Evolutionary conservation across 2,329 filamentous ascomycete genomes (phyloP), one percentile per base, ranked within the genome.

Genomic region (Epichloe hybrida): DNA sequence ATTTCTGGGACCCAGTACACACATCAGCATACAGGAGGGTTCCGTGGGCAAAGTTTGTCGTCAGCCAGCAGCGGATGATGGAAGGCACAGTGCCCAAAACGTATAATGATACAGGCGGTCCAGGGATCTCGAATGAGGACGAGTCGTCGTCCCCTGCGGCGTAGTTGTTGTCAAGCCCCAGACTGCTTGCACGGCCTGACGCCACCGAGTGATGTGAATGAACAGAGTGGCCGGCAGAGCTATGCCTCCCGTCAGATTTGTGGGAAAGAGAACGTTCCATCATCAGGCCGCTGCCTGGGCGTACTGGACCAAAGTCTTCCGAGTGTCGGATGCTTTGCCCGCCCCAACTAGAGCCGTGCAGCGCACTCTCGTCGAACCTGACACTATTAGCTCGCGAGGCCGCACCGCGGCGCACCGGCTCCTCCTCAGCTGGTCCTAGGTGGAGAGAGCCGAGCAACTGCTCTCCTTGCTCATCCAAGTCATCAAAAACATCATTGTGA

Each of bases 321-420:
- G 88, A 91, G 51, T 89, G 84, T 43, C 91, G 81, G 53, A 84
- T 86, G 56, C 80, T 81, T 61, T 95, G 88, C 8, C 71, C 70
- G 39, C 83, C 84, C 80, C 93, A 94, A 65, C 89, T 79, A 8
- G 80, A 89, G 46, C 88, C 86, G 59, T 95, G 89, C 59, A 95
- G 81, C 13, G 91, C 90, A 62, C 88, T 95, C 65, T 97, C 91
- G 63, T 97, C 93, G 61, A 98, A 98, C 38, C 93, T 86, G 58
- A 98, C 93, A 63, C 93, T 97, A 64, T 97, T 97, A 46, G 93
- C 91, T 59, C 93, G 80, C 17, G 93, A 98, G 17, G 88, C 85
- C 20, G 87, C 88, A 50, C 93, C 88, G 55, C 91, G 80, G 38
- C 88, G 81, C 52, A 88, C 83, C 35, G 86, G 86, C 62, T 90